Base-by-base conservation (phyloP, 2,329 filamentous ascomycete species). In the Cladophialophora carrionii region DNA sequence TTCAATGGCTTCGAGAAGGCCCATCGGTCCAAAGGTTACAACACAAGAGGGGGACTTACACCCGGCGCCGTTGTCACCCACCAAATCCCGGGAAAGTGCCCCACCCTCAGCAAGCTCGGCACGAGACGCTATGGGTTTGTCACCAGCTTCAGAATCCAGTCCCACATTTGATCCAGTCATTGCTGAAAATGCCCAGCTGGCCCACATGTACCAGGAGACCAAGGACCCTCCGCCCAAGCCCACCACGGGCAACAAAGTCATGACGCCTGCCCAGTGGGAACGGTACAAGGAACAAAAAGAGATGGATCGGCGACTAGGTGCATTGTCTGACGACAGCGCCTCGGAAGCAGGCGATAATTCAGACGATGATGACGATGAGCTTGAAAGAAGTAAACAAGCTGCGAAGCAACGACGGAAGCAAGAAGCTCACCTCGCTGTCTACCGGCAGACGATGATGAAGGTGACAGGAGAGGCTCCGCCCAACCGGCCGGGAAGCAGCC, bases 381-480 rank as follows among this genome's bases (percentile, higher is more conserved):
- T 84, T 0, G 91, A 96, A 73, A 91, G 90, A 73, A 86, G 87
- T 31, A 89, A 84, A 74, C 84, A 90, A 74, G 83, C 89, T 54
- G 87, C 89, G 20, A 90, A 88, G 75, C 91, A 95, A 75, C 84
- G 92, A 68, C 86, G 88, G 72, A 95, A 93, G 81, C 92, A 96
- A 75, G 91, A 96, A 77, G 92, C 92, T 12, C 91, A 95, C 75
- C 88, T 96, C 82, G 85, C 91, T 1, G 89, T 96, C 1, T 96
- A 96, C 76, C 87, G 92, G 64, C 92, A 96, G 76, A 90, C 95
- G 77, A 96, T 96, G 92, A 96, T 94, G 90, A 96, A 96, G 78
- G 90, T 95, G 32, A 96, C 92, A 0, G 92, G 92, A 55, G 91
- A 94, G 71, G 85, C 86, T 3, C 87, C 88, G 1, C 88, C 87